Conservation (phyloP, 2,329 filamentous ascomycete genomes). For the Pseudocercospora crystallina region DNA sequence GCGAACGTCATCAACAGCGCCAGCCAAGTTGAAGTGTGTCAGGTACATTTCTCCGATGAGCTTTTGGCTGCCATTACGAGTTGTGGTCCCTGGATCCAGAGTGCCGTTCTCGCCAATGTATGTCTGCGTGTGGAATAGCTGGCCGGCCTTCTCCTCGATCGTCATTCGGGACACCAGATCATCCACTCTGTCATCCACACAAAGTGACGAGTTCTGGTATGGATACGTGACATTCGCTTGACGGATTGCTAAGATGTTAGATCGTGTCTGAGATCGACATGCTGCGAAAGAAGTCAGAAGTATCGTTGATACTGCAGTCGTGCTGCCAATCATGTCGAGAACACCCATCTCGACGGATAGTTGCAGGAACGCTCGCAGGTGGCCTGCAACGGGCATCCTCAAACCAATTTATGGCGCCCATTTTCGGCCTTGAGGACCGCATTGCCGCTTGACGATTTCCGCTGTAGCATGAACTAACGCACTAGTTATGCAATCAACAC, state of each 20-base stretch:
- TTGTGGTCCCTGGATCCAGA: slow-evolving; percentile 28
- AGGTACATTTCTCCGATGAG: slow-evolving; percentile 39
- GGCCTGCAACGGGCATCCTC: background rate
- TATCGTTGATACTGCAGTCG: background rate
- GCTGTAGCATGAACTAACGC: slow-evolving; percentile 5
- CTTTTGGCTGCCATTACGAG: slow-evolving; percentile 29
- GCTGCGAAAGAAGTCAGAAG: slow-evolving; percentile 1
- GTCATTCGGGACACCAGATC: slow-evolving; percentile 50
- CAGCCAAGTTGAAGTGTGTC: slow-evolving; percentile 52
- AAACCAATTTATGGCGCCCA: background rate
- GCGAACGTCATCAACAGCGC: slow-evolving; percentile 42
- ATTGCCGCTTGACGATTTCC: background rate
- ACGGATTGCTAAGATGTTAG: background rate
- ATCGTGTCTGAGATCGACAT: slow-evolving; percentile 2
- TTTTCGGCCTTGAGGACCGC: slow-evolving; percentile 3
- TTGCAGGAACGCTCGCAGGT: background rate
- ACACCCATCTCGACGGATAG: slow-evolving; percentile 1
- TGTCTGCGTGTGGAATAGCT: slow-evolving; percentile 47
- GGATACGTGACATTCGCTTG: slow-evolving; percentile 23
- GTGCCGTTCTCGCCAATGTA: slow-evolving; percentile 38
- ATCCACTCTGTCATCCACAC: slow-evolving; percentile 49
- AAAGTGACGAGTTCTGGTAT: slow-evolving; percentile 40
- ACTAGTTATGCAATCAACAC: slow-evolving; percentile 6
- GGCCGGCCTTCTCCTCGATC: slow-evolving; percentile 50
- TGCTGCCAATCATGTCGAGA: too few species aligned